Base-by-base conservation (phyloP, 345 rosid species). In the Populus deltoides region DNA sequence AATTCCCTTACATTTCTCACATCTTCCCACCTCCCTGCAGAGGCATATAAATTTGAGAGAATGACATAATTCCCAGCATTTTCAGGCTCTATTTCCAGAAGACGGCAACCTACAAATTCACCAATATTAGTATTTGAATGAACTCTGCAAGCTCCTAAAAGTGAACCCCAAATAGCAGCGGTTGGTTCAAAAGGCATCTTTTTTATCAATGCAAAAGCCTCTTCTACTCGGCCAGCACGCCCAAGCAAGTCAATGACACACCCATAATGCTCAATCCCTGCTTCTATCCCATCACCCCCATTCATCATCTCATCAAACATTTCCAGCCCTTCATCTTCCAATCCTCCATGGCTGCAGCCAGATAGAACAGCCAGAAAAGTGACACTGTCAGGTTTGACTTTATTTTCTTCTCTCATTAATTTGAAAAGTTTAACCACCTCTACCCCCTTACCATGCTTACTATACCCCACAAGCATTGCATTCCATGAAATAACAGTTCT, bases 341-440 rank as follows among this genome's bases (percentile, higher is more conserved):
- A 82, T 75, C 89, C 93, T 74, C 94, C 98, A 81, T 95, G 99
- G 87, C 99, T 93, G 82, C 97, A 95, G 35, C 93, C 98, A 36
- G 92, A 95, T 76, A 95, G 84, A 78, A 95, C 93, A 75, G 93
- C 94, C 83, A 93, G 80, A 75, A 92, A 86, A 3, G 98, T 91
- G 35, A 95, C 90, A 73, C 86, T 43, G 72, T 91, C 90, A 22
- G 96, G 96, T 82, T 85, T 89, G 22, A 91, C 89, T 81, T 87
- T 86, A 70, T 85, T 88, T 80, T 87, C 93, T 69, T 86, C 81
- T 81, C 82, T 90, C 97, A 93, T 93, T 79, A 86, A 71, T 67
- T 83, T 45, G 72, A 91, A 95, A 59, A 93, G 92, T 79, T 92
- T 87, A 59, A 90, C 74, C 25, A 88, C 96, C 77, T 91, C 88